Conservation (phyloP, 768 basidiomycete genomes). For the Leccinum imitatum region DNA sequence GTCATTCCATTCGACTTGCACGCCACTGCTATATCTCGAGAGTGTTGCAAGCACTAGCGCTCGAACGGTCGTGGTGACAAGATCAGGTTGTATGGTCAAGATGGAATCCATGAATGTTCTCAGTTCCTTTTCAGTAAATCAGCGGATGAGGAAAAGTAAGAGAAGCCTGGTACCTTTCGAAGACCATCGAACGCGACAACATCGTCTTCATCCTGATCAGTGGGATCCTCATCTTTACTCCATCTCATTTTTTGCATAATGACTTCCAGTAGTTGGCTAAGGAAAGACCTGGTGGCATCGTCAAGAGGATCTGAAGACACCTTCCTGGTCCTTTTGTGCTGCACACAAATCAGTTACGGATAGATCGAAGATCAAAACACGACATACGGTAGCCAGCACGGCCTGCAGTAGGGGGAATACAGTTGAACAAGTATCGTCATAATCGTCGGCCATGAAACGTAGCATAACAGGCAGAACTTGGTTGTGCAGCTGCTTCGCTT, state of each 20-base stretch:
- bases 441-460: conserved; percentile 85
- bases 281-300: conserved; percentile 69
- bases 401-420: conserved; percentile 79
- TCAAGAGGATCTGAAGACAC: conserved; percentile 61
- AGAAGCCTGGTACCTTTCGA: conserved; percentile 60
- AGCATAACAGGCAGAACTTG: conserved; percentile 80
- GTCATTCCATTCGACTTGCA: conserved; percentile 81
- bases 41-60: conserved; percentile 74
- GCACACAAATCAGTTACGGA: conserved; percentile 7
- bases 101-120: conserved; percentile 86
- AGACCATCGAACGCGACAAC: conserved; percentile 77
- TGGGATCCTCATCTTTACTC: conserved; percentile 75
- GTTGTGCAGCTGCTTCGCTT: conserved; percentile 62
- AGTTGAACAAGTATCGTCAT: conserved; percentile 85
- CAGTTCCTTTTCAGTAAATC: conserved; percentile 60
- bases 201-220: conserved; percentile 89
- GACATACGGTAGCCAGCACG: conserved; percentile 68
- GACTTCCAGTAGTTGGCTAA: conserved; percentile 73
- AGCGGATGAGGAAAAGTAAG: conserved; percentile 10
- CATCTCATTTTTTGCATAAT: conserved; percentile 89
- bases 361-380: neutral
- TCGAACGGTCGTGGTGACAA: conserved; percentile 78
- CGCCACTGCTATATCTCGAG: conserved; percentile 58
- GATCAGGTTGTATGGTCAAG: conserved; percentile 77
- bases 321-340: conserved; percentile 83